Base-by-base conservation (phyloP, 2,329 filamentous ascomycete species). In the Penicillium sumatraense region DNA sequence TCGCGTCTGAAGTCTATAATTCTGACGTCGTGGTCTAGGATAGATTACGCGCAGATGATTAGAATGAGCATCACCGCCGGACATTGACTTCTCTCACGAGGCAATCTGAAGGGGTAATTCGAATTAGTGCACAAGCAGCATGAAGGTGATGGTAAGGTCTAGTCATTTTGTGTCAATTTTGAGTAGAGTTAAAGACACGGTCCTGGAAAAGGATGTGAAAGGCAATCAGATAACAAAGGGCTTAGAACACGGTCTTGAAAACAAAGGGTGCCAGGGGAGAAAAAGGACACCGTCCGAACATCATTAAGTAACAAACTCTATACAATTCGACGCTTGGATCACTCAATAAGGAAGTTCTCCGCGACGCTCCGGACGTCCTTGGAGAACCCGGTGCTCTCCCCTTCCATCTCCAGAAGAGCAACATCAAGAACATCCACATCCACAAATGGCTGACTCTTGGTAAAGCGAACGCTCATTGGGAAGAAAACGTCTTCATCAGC, bases 401-500 rank as follows among this genome's bases (percentile, higher is more conserved):
- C 76, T 48, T 75, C 75, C 69, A 77, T 74, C 45, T 80, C 78
- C 53, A 80, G 57, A 31, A 79, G 59, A n/a, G 72, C 71, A 20
- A 76, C 75, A 47, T 68, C 65, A 24, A 67, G 69, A 45, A 98
- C 93, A 78, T 97, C 92, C 61, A 99, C 90, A 68, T 97, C 91
- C 48, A 98, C 84, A 74, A 91, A 96, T 24, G 95, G 93, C 55
- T 83, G 86, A 38, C 86, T 84, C 83, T 96, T 97, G 60, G 86
- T 88, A 77, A 99, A 99, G 51, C 87, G 85, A 57, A 98, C 87
- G 51, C 85, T 89, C 93, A 99, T 98, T 1, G 95, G 95, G 86
- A 99, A 99, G 80, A 98, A 98, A 67, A 97, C 93, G 53, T 91
- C 88, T 72, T 98, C 95, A 65, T 93, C 91, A 53, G 87, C 86